Base-by-base conservation (phyloP, 2,329 filamentous ascomycete genomes). In the Ascochyta pisi region DNA sequence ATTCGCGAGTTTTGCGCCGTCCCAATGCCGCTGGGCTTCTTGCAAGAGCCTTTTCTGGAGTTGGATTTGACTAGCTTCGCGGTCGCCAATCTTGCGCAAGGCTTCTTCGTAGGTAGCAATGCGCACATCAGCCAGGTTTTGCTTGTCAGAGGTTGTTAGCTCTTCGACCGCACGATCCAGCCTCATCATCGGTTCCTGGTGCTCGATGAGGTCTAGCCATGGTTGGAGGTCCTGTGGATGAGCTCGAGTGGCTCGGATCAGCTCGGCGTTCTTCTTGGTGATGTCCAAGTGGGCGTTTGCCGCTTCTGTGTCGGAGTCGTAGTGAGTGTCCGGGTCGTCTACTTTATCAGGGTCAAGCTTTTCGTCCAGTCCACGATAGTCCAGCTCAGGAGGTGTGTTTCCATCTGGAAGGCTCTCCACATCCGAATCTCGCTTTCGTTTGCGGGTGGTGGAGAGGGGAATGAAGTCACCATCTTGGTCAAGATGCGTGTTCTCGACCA, bases 101-200 rank as follows among this genome's bases (percentile, higher is more conserved):
- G 93, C 93, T 58, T 91, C 87, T 61, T 94, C 86, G 57, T 93
- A 90, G 58, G 96, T 85, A 2, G 89, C 86, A 2, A 96, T 78
- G 62, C 91, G 94, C 51, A 96, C 86, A 61, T 95, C 89, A 3
- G 91, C 87, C 50, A 91, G 85, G 59, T 89, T 89, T 58, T 83
- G 83, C 46, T 80, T 78, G 67, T 95, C 89, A 3, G 87, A 84
- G 26, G 79, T 78, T 0, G 85, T 87, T 23, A 77, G 27, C 70
- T 81, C 67, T 77, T 78, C 57, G 68, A 70, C 39, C 1, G 58
- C 76, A 22, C 81, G 76, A 24, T 80, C 79, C 23, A 80, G 77
- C 47, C 78, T 78, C 38, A 94, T 77, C 51, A 96, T 79, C 2
- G 76, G 73, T 58, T 92, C 86, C 76, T 98, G 94, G 58, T 96